Base-by-base conservation (phyloP, 2,329 filamentous ascomycete species). In the Camillea tinctor region DNA sequence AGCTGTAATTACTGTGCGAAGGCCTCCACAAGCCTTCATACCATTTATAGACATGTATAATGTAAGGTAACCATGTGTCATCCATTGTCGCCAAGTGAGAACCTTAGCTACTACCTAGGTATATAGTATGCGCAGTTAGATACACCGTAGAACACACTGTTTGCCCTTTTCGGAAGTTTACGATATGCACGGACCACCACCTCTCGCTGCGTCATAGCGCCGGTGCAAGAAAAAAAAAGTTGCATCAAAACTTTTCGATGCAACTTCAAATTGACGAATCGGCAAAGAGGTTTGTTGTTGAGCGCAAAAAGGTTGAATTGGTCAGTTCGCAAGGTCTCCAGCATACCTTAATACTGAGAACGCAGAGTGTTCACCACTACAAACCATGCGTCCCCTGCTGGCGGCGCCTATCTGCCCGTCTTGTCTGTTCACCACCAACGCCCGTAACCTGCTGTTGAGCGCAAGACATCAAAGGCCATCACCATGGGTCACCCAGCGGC, bases 371-470 rank as follows among this genome's bases (percentile, higher is more conserved):
- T 26, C 4, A 26, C 24, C 24, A 26, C 4, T 26, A 26, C 24
- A 4, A 4, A 64, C 58, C 56, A 72, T 69, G 69, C 63, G 63
- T 24, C 58, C 66, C 30, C 54, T 71, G 19, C 30, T 60, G 26
- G 61, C 66, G 21, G 60, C 56, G n/a, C 64, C 69, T 23, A 68
- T 72, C 63, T 72, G 69, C 26, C 71, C 71, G 8, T 71, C 69
- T 48, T 72, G 71, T 57, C 48, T 71, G 51, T 71, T 72, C 55
- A 60, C 60, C 22, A 60, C 60, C 4, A 58, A 58, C 8, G 59
- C 52, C 54, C 61, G 63, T 24, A 59, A 51, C 52, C 52, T 58
- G 23, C 52, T 58, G 19, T 61, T 63, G 52, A 60, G 57, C 56
- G 48, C 57, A 36, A 63, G 62, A 50, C 68, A 60, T 15, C 36